A percentile compares a stretch with the other conserved stretches of the same genome.
Evolutionary conservation across 2,329 filamentous ascomycete genomes (phyloP).

Genomic region (Tolypocladium ophioglossoides): DNA sequence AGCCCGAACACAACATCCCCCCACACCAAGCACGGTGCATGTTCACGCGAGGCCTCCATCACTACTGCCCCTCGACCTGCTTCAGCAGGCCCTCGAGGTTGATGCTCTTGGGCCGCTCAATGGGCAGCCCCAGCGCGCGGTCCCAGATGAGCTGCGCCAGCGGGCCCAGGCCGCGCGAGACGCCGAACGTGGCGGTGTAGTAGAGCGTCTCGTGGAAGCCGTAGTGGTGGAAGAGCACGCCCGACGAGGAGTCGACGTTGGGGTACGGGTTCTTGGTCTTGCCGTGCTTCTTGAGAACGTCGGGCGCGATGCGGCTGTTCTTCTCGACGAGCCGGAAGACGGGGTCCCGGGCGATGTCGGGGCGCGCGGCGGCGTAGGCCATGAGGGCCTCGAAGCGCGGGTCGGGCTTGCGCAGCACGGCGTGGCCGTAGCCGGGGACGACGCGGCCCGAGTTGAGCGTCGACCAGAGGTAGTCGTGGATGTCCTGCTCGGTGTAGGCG

Average conservation of each 20-base stretch:
- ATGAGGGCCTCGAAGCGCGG: slow-evolving; percentile 94
- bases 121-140: slow-evolving; percentile 82
- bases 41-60: no score
- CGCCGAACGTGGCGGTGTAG: slow-evolving; percentile 68
- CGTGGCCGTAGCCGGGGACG: slow-evolving; percentile 90
- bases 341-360: slow-evolving; percentile 76
- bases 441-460: slow-evolving; percentile 91
- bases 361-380: slow-evolving; percentile 80
- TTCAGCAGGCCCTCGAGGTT: slow-evolving; percentile 80
- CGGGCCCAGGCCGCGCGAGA: slow-evolving; percentile 67
- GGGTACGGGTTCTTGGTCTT: slow-evolving; percentile 98
- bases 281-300: slow-evolving; percentile 86
- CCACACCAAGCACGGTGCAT: no score
- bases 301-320: slow-evolving; percentile 84
- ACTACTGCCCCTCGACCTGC: slow-evolving; percentile 40
- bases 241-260: slow-evolving; percentile 89
- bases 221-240: slow-evolving; percentile 95
- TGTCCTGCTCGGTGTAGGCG: slow-evolving; percentile 67
- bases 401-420: slow-evolving; percentile 91
- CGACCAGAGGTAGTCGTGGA: slow-evolving; percentile 83
- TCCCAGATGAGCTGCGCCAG: slow-evolving; percentile 96
- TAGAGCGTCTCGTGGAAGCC: slow-evolving; percentile 96
- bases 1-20: no score
- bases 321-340: slow-evolving; percentile 91
- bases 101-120: slow-evolving; percentile 97